phyloP scores from a whole-genome alignment of 108 stramenopile species.

The Fistulifera pelliculosa region DNA sequence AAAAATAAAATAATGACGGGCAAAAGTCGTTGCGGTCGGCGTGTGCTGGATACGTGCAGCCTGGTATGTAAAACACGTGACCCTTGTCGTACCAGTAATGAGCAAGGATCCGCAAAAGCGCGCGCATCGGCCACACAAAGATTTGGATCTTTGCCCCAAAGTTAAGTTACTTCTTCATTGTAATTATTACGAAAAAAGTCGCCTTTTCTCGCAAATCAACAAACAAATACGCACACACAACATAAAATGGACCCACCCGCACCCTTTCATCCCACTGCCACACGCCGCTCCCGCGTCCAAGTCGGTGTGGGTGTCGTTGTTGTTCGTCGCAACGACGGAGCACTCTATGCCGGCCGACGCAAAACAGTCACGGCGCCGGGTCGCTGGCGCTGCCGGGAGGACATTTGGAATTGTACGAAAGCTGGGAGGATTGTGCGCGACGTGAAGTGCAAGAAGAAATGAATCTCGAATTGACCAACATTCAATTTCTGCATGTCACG shows the following conservation, averaged over 20 bases:
- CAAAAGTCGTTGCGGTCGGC: no score
- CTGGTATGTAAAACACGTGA: no score
- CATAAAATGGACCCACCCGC: constrained; percentile 8
- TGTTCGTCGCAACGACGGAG: constrained; percentile 35
- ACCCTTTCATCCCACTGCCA: constrained; percentile 9
- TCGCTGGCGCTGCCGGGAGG: constrained; percentile 70
- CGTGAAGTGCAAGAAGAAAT: constrained; percentile 84
- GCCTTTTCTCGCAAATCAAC: no score
- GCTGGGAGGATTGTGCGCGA: constrained; percentile 76
- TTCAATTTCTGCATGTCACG: constrained; percentile 64
- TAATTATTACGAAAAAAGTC: no score
- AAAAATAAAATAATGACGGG: no score
- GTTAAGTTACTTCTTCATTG: no score
- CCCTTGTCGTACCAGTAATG: no score
- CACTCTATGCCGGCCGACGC: constrained; percentile 68
- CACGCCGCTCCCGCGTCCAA: constrained; percentile 29
- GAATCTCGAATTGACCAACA: constrained; percentile 36
- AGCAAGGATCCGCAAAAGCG: no score
- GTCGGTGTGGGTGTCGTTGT: constrained; percentile 77
- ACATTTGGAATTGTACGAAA: constrained; percentile 82
- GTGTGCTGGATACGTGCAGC: no score
- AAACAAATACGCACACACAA: no score
- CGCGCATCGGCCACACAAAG: no score
- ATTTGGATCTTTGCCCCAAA: no score
- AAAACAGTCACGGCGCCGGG: constrained; percentile 73